Conservation (phyloP, 2,329 filamentous ascomycete genomes). For the Monilinia laxa region DNA sequence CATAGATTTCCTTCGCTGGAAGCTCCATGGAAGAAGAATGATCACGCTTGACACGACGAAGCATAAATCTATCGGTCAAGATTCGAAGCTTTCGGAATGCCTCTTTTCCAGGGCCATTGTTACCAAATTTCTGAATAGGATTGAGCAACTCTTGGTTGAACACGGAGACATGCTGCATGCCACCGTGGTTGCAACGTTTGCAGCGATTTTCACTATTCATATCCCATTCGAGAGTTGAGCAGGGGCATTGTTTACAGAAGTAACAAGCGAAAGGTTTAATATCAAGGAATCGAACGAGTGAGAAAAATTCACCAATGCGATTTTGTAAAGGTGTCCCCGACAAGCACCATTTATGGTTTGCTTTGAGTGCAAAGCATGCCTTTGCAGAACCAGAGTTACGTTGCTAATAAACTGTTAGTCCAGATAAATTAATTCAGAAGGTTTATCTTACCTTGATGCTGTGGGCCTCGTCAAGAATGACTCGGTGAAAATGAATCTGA, state of each 20-base stretch:
- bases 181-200: constrained; percentile 60
- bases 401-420: constrained; percentile 47
- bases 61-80: constrained; percentile 91
- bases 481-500: constrained; percentile 79
- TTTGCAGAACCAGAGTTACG: constrained; percentile 89
- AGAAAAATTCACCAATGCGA: constrained; percentile 96
- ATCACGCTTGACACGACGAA: constrained; percentile 90
- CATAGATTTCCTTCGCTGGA: constrained; percentile 87
- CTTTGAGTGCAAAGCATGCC: constrained; percentile 88
- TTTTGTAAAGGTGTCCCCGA: constrained; percentile 96
- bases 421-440: background rate
- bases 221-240: constrained; percentile 79
- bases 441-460: constrained; percentile 71
- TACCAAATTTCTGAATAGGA: constrained; percentile 67
- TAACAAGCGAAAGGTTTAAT: constrained; percentile 88
- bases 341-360: constrained; percentile 90
- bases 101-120: constrained; percentile 58
- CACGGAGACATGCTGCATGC: constrained; percentile 65
- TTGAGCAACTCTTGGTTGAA: constrained; percentile 96
- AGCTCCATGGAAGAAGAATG: constrained; percentile 94
- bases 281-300: constrained; percentile 86
- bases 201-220: constrained; percentile 72
- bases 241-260: constrained; percentile 84
- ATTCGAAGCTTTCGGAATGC: constrained; percentile 82
- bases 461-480: constrained; percentile 94